Evolutionary conservation across 2,329 filamentous ascomycete genomes (phyloP).

Genomic region (Aspergillus proliferans): DNA sequence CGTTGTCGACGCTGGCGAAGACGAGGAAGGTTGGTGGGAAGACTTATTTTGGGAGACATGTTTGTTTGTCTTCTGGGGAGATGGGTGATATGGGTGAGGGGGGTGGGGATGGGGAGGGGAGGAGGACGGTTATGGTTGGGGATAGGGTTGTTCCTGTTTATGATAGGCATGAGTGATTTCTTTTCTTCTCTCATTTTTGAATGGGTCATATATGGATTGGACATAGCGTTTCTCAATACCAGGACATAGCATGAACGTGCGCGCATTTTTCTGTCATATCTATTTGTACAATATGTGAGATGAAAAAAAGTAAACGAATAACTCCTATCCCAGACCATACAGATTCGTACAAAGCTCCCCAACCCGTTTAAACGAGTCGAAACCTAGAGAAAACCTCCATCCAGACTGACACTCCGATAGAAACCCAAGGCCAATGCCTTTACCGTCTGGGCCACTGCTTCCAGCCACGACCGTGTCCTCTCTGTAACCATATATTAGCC

Average conservation of each 20-base stretch:
- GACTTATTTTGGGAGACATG: slow-evolving; percentile 83
- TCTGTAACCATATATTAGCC: slow-evolving; percentile 34
- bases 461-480: slow-evolving; percentile 67
- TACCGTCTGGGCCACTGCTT: slow-evolving; percentile 62
- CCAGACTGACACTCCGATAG: background rate
- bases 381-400: too few species aligned
- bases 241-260: background rate
- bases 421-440: slow-evolving; percentile 7
- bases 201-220: background rate
- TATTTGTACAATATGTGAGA: slow-evolving; percentile 16
- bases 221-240: background rate
- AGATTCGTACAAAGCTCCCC: slow-evolving; percentile 7
- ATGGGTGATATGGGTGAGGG: slow-evolving; percentile 2
- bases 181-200: background rate
- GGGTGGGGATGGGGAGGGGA: slow-evolving; percentile 11
- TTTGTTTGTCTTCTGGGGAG: slow-evolving; percentile 36
- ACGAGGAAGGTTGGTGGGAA: slow-evolving; percentile 76
- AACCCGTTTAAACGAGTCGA: slow-evolving; percentile 8
- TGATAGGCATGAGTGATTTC: slow-evolving; percentile 8
- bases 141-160: slow-evolving; percentile 32
- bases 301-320: slow-evolving; percentile 1
- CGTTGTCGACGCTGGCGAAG: slow-evolving; percentile 81
- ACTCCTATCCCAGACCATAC: slow-evolving; percentile 12
- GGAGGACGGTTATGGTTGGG: slow-evolving; percentile 33
- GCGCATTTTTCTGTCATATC: slow-evolving; percentile 3